Evolutionary conservation across 2,329 filamentous ascomycete species (phyloP), one percentile per base, ranked within the genome.

Genomic region (Epichloe scottii): DNA sequence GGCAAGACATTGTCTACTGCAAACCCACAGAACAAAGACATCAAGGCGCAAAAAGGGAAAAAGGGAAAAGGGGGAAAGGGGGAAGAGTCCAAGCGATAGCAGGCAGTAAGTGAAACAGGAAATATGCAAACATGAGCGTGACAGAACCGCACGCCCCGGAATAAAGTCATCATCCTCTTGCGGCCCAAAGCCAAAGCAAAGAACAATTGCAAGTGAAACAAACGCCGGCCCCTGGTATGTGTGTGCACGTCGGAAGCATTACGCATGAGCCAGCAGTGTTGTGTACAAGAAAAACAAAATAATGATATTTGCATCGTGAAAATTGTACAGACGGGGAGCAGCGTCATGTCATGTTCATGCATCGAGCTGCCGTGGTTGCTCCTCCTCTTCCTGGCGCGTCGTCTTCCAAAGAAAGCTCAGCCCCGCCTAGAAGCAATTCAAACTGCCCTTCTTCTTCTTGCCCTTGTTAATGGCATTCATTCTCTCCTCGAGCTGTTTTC

Each of bases 361-460:
- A 21, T 44, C 48, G 17, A 34, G 41, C 30, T 21, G 26, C 40
- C 7, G 21, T n/a, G 6, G 34, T 42, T 43, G 37, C 30, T 43
- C 42, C 42, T 43, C 37, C 15, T 43, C 42, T 15, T 51, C 44
- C 42, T 41, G 41, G 44, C 46, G 45, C 33, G 47, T 46, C 15
- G 43, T 45, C 43, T 49, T 57, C 56, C 37, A 57, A 45, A 54
- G 46, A 51, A 56, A 52, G 41, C 55, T 54, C 49, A 55, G 51
- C 52, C 55, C 53, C 54, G 50, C 51, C 56, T 89, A 96, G 76
- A 98, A 98, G 78, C 93, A 98, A 74, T 96, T 97, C 69, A 98
- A 78, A 59, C 86, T 90, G 62, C 85, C 82, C 79, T 95, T 95
- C 80, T 94, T 90, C 78, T 91, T 95, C 76, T 94, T 93, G 73